Evolutionary conservation across 2,329 filamentous ascomycete genomes (phyloP).

Genomic region (Ustulina deusta): DNA sequence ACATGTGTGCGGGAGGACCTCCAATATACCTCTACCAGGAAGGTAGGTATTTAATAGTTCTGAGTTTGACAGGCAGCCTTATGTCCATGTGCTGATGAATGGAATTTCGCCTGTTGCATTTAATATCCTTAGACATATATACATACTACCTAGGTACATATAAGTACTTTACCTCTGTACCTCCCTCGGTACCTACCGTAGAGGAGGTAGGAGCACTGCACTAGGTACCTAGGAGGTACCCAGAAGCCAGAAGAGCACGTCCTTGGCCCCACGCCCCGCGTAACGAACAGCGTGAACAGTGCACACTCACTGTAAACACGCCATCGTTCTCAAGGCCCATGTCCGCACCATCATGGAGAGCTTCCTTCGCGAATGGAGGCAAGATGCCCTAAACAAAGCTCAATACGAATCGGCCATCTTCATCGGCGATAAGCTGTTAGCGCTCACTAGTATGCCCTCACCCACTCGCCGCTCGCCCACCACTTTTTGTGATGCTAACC

Average conservation of each 20-base stretch:
- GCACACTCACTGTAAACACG: constrained; percentile 20
- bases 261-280: constrained; percentile 27
- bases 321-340: constrained; percentile 24
- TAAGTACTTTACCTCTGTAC: neutral
- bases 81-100: too few species aligned
- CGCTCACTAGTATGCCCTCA: constrained; percentile 83
- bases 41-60: too few species aligned
- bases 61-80: too few species aligned
- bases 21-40: neutral
- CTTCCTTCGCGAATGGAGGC: constrained; percentile 92
- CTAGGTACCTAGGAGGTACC: neutral
- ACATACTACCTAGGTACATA: neutral
- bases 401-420: constrained; percentile 98
- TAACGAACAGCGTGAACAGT: constrained; percentile 15
- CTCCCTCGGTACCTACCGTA: neutral
- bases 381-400: constrained; percentile 94
- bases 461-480: constrained; percentile 18
- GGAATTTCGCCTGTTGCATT: too few species aligned
- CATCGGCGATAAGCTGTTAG: constrained; percentile 95
- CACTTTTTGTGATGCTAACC: constrained; percentile 30
- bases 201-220: neutral
- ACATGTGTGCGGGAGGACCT: neutral
- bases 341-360: constrained; percentile 76
- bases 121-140: too few species aligned
- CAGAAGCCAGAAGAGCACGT: constrained; percentile 11